Base-by-base conservation (phyloP, 1,139 yeast species). In the Protomyces gravidus region DNA sequence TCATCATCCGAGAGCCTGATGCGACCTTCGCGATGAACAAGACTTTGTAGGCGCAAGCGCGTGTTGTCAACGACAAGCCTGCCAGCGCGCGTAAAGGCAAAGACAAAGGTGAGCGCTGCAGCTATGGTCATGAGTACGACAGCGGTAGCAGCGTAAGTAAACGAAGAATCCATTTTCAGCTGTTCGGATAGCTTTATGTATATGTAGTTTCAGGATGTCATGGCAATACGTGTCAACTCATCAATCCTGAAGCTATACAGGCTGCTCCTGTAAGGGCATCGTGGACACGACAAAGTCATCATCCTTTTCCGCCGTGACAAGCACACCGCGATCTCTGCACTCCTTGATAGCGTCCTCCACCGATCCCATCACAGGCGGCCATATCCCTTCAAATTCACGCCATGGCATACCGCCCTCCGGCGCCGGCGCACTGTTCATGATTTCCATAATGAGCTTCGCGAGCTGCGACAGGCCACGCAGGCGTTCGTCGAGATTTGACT, bases 391-490 rank as follows among this genome's bases (percentile, higher is more conserved):
- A 25, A 53, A 53, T 27, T 53, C 58, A 9, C 58, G 58, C 58
- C 58, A 53, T 2, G 58, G 58, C 58, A 53, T 53, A 3, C 58
- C 58, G 1, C 58, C 58, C 15, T 53, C 58, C 13, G 58, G 58
- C 9, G 58, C 58, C 13, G 58, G 58, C 4, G 58, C 58, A 5
- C 51, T 46, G 39, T 53, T 53, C 58, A 53, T 53, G 36, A 53
- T 46, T 27, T 53, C 58, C 58, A 53, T 53, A 19, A 53, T 53
- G 45, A 53, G 58, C 51, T 53, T 53, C 7, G 58, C 58, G 13
- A 53, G 58, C 7, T 23, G 46, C 25, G 51, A 45, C 40, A 53
- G 46, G 4, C 58, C 58, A 17, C 51, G 51, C n/a, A 53, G 36
- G 17, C 51, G 58, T 15, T 50, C 58, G 7, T 42, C 48, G 15